These are phyloP conservation scores for Marsdenia floribunda DNA, from an alignment of 257 asterid species.

Conservation along the genomic window DNA sequence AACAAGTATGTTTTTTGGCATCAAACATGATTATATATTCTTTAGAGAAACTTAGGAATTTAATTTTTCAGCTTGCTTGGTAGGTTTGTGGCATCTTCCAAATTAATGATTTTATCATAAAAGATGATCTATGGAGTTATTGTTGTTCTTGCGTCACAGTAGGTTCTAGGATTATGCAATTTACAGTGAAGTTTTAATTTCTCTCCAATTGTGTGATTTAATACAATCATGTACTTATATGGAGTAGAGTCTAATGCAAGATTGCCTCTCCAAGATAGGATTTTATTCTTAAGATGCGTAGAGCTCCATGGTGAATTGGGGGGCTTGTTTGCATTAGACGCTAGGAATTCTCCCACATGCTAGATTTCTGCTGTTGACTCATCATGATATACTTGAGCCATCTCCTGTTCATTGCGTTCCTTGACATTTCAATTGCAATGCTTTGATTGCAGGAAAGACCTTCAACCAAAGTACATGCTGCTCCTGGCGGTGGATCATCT, in stretches of 20 bases:
- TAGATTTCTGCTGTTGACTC: no score
- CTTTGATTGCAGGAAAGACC: conserved; percentile 15
- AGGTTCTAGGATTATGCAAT: background rate
- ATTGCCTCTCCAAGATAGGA: background rate
- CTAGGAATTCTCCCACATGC: no score
- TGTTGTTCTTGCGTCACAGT: no score
- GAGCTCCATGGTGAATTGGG: background rate
- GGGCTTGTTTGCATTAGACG: background rate
- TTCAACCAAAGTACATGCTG: conserved; percentile 81
- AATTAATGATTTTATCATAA: background rate
- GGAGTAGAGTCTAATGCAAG: background rate
- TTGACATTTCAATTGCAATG: background rate
- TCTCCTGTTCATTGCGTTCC: background rate
- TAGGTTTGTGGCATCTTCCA: background rate
- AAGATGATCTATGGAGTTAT: background rate
- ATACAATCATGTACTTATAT: background rate
- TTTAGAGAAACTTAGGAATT: background rate
- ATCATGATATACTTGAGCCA: background rate
- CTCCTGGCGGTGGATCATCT: conserved; percentile 81
- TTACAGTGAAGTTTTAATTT: background rate
- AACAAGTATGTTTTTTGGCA: no score
- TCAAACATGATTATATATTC: background rate
- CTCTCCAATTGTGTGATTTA: background rate
- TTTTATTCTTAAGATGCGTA: background rate
- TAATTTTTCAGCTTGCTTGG: background rate